These are phyloP conservation scores for Phytophthora gonapodyides DNA, from an alignment of 352 stramenopile species.

Conservation along the genomic window DNA sequence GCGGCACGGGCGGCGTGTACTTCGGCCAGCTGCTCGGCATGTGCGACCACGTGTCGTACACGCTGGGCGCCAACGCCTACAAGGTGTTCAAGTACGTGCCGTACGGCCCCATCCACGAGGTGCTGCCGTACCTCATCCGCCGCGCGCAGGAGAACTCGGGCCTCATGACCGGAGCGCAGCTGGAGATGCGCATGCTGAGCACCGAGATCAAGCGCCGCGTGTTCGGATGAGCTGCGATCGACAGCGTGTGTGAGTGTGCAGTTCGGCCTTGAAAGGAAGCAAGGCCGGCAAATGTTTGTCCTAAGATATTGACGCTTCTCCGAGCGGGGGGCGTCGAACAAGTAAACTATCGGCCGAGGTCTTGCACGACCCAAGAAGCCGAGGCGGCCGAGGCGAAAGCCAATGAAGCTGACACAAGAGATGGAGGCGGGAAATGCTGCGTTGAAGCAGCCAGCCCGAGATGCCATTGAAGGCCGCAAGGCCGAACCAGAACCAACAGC, in stretches of 20 bases:
- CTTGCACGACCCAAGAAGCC: background rate
- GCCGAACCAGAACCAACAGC: constrained; percentile 11
- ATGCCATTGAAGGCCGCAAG: background rate
- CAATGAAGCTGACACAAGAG: constrained; percentile 18
- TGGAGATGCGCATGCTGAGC: constrained; percentile 75
- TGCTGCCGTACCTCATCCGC: constrained; percentile 96
- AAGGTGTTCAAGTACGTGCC: constrained; percentile 98
- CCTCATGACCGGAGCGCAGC: constrained; percentile 82
- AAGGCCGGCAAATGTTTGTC: constrained; percentile 28
- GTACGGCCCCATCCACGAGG: constrained; percentile 94
- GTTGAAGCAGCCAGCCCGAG: background rate
- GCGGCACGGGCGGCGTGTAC: constrained; percentile 76
- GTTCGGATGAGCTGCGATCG: constrained; percentile 29
- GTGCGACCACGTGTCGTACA: constrained; percentile 97
- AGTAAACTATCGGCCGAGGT: constrained; percentile 9
- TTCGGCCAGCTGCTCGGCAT: constrained; percentile 99
- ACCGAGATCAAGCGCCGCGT: constrained; percentile 72
- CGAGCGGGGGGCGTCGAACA: constrained; percentile 16
- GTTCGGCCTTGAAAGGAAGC: constrained; percentile 24
- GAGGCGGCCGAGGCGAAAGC: background rate
- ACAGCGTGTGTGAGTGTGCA: constrained; percentile 23
- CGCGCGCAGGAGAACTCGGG: constrained; percentile 97
- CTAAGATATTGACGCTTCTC: constrained; percentile 25
- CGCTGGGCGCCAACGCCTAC: constrained; percentile 92
- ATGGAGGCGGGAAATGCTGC: background rate